Evolutionary conservation across 331 rosid genomes (phyloP).

Genomic region (Pyracantha coccinea): DNA sequence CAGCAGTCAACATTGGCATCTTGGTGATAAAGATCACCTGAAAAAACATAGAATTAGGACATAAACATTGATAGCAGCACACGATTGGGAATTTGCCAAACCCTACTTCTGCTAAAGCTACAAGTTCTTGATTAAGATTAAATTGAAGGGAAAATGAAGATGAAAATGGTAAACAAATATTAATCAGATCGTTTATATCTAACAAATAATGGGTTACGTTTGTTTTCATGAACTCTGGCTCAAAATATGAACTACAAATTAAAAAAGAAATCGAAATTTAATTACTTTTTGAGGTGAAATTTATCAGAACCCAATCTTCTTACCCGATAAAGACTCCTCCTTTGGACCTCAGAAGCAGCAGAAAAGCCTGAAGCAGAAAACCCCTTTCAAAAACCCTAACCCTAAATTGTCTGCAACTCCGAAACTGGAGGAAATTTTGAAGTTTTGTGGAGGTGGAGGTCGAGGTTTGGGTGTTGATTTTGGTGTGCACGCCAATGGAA

Average conservation of each 20-base stretch:
- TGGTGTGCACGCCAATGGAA: background rate
- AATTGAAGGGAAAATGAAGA: background rate
- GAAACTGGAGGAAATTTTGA: background rate
- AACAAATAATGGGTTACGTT: no score
- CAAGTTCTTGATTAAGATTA: background rate
- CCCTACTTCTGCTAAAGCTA: no score
- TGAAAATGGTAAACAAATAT: background rate
- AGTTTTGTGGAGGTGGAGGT: background rate
- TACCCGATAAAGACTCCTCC: constrained; percentile 8
- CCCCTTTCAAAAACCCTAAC: background rate
- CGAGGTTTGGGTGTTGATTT: background rate
- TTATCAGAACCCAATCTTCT: background rate
- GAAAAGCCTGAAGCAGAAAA: background rate
- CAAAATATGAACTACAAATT: no score
- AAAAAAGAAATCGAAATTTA: no score
- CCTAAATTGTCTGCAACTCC: no score
- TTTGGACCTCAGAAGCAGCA: background rate
- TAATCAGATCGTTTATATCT: no score
- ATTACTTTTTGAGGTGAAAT: background rate
- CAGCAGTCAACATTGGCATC: constrained; percentile 17
- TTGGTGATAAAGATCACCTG: background rate
- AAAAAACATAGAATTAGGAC: background rate
- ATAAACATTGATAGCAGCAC: background rate
- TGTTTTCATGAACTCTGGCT: no score
- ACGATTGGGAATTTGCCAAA: no score